Evolutionary conservation across 805 yeast genomes (phyloP).

Genomic region (Candida berthetii): DNA sequence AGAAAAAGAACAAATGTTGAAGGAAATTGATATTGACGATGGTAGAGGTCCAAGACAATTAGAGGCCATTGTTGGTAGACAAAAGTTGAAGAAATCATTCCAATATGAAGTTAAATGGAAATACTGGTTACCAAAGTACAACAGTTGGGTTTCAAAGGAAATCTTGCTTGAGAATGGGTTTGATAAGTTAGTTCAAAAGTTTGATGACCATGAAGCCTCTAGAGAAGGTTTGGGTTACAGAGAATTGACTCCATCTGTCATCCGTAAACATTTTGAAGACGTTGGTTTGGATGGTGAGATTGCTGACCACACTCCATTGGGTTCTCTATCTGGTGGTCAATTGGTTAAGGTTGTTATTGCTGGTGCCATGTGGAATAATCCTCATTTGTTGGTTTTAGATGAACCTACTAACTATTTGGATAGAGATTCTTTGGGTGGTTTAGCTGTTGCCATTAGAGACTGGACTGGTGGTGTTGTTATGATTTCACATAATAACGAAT

Average conservation of each 20-base stretch:
- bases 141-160: constrained; percentile 90
- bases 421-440: constrained; percentile 95
- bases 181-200: constrained; percentile 86
- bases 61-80: constrained; percentile 96
- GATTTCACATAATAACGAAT: constrained; percentile 97
- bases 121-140: constrained; percentile 85
- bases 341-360: constrained; percentile 97
- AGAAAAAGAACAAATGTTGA: constrained; percentile 71
- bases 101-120: constrained; percentile 97
- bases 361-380: constrained; percentile 99
- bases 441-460: constrained; percentile 95
- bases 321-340: constrained; percentile 96
- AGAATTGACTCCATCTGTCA: constrained; percentile 85
- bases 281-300: constrained; percentile 97
- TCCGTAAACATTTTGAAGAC: constrained; percentile 94
- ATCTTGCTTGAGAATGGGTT: constrained; percentile 77
- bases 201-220: constrained; percentile 98
- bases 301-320: constrained; percentile 97
- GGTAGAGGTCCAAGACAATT: constrained; percentile 84
- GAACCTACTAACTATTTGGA: constrained; percentile 98
- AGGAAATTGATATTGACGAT: constrained; percentile 74
- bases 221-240: constrained; percentile 99
- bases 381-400: constrained; percentile 91
- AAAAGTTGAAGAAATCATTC: constrained; percentile 91
- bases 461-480: constrained; percentile 98